phyloP scores from a whole-genome alignment of 2,329 filamentous ascomycete genomes.

The Dactylellina cionopaga region DNA sequence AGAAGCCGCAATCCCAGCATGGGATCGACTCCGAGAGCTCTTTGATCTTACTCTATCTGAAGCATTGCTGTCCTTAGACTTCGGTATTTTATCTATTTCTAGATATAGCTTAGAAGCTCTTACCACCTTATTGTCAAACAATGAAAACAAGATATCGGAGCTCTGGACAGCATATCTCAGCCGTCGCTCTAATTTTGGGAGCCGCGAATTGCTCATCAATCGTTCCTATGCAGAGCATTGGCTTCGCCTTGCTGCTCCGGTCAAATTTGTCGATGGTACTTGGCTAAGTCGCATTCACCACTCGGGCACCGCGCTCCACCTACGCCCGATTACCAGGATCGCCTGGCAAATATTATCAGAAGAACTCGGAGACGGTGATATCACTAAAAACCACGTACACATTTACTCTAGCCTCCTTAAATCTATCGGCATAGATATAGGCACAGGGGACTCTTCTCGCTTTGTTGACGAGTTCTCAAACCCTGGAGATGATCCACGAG shows the following conservation, averaged over 20 bases:
- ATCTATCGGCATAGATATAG: slow-evolving; percentile 57
- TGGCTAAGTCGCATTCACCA: slow-evolving; percentile 65
- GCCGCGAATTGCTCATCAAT: slow-evolving; percentile 60
- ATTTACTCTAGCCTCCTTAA: slow-evolving; percentile 59
- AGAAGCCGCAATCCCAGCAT: not conserved
- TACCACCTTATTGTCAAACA: slow-evolving; percentile 58
- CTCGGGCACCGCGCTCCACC: slow-evolving; percentile 61
- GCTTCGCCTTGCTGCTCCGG: slow-evolving; percentile 62
- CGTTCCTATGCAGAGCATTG: slow-evolving; percentile 61
- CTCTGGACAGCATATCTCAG: slow-evolving; percentile 60
- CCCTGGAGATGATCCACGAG: slow-evolving; percentile 57
- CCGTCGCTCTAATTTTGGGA: slow-evolving; percentile 59
- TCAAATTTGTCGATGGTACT: slow-evolving; percentile 65
- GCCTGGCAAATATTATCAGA: slow-evolving; percentile 66
- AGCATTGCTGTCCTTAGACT: slow-evolving; percentile 18
- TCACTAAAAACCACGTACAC: slow-evolving; percentile 63
- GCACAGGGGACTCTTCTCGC: slow-evolving; percentile 56
- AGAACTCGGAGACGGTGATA: slow-evolving; percentile 66
- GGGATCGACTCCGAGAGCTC: not conserved
- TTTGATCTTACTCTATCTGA: slow-evolving; percentile 26
- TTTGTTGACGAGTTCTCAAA: slow-evolving; percentile 59
- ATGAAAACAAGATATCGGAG: slow-evolving; percentile 58
- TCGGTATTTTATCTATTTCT: slow-evolving; percentile 59
- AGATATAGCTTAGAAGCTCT: slow-evolving; percentile 58
- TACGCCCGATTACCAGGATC: slow-evolving; percentile 61